Conservation (phyloP, 176 grass and related monocot genomes). For the Coix lacrymajobi region DNA sequence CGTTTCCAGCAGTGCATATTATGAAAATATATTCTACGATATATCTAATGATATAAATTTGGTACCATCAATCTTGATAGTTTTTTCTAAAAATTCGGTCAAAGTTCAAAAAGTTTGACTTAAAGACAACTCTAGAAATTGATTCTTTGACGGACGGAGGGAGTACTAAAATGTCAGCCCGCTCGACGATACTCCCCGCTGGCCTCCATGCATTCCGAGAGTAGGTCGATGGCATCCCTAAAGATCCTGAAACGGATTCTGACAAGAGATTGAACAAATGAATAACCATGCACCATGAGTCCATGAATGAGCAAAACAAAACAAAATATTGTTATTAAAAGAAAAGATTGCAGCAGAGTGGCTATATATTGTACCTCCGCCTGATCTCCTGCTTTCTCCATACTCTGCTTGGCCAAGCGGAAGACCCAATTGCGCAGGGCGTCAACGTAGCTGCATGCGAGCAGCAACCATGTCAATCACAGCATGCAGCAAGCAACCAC, state of each 20-base stretch:
- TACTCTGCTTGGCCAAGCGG: not conserved
- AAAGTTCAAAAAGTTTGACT: no score
- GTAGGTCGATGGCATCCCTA: no score
- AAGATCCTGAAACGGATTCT: not conserved
- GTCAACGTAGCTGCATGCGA: not conserved
- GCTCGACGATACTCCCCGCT: no score
- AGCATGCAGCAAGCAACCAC: no score
- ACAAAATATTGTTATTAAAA: not conserved
- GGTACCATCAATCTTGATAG: no score
- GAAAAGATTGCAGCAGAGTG: not conserved
- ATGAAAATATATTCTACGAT: no score
- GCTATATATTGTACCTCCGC: not conserved
- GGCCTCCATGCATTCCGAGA: not conserved
- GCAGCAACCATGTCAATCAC: not conserved
- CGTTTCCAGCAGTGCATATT: no score
- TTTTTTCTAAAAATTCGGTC: no score
- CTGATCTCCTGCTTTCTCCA: not conserved
- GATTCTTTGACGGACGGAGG: no score
- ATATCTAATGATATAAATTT: no score
- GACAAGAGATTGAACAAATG: not conserved
- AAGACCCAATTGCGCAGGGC: not conserved
- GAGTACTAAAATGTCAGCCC: no score
- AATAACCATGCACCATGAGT: not conserved
- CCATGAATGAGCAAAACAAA: not conserved
- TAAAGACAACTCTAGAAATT: no score